Base-by-base conservation (phyloP, 768 basidiomycete genomes). In the Lactifluus echinatus region DNA sequence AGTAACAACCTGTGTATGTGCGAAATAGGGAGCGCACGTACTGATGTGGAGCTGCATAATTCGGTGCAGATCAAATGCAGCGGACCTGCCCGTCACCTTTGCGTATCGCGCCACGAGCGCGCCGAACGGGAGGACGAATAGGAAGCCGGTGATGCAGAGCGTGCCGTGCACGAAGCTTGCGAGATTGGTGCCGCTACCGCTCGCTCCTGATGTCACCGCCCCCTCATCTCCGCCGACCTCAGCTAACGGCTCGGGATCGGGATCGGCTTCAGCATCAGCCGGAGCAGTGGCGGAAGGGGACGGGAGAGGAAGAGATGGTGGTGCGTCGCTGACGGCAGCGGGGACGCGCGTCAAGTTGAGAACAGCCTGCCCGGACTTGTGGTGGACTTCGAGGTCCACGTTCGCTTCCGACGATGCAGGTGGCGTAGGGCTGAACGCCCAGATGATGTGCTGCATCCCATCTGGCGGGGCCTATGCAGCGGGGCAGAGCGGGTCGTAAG, bases 71-170 rank as follows among this genome's bases (percentile, higher is more conserved):
- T 57, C 68, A 70, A 76, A 63, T 81, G 84, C 3, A 68, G 73
- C 61, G 51, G 58, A 43, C 67, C 74, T 66, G 66, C 81, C 74
- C 64, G 70, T 37, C 67, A 69, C 24, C 72, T 78, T 60, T 75
- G 74, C 65, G 61, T 77, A 82, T 57, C 83, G 75, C 26, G 79
- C 77, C 42, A 81, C 68, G 59, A 85, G 69, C 11, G 73, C 75
- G n/a, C 84, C 83, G 29, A 79, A 56, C 3, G 83, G 84, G 8
- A 86, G 73, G 17, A 85, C 62, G 49, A 83, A 68, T 47, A 84
- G 68, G 65, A 82, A 82, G 1, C 80, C 83, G 33, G 74, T 68
- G 0, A 76, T 66, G 60, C 75, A 77, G 10, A 84, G 69, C 36
- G 79, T 67, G 23, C 75, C 84, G 66, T 86, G 84, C 8, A 68